Percentiles rank a stretch among this genome's conserved stretches.
Conservation (phyloP, 2,329 filamentous ascomycete species). For the Aspergillus sclerotialis region DNA sequence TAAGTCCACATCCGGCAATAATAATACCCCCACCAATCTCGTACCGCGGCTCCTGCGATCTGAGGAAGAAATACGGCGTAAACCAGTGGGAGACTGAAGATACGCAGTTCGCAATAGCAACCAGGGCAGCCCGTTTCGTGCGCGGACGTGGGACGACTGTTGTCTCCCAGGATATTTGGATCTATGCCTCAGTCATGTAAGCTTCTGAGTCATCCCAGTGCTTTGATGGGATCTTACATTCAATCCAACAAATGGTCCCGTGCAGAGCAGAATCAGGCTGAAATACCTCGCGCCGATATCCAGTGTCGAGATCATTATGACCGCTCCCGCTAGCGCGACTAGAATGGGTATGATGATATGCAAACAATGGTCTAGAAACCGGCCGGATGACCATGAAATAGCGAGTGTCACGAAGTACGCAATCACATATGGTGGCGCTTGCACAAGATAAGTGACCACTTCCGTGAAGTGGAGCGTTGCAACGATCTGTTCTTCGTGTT, state of each 20-base stretch:
- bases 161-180: constrained; percentile 9
- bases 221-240: too few relatives aligned
- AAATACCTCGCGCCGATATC: constrained; percentile 7
- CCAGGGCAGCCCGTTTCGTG: constrained; percentile 7
- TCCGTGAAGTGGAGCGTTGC: constrained; percentile 5
- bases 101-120: constrained; percentile 8
- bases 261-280: constrained; percentile 7
- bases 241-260: constrained; percentile 6
- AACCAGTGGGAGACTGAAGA: constrained; percentile 9
- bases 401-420: constrained; percentile 6
- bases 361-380: constrained; percentile 5
- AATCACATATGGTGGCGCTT: constrained; percentile 7
- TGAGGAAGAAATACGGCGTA: constrained; percentile 7
- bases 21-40: constrained; percentile 5
- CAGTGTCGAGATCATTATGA: constrained; percentile 7
- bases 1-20: constrained; percentile 5
- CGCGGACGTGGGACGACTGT: constrained; percentile 7
- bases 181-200: too few relatives aligned
- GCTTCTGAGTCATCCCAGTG: too few relatives aligned
- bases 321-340: constrained; percentile 4
- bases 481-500: constrained; percentile 3
- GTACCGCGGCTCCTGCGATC: constrained; percentile 6
- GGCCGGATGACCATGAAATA: constrained; percentile 6
- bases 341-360: constrained; percentile 6
- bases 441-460: constrained; percentile 7